Evolutionary conservation across 2,329 filamentous ascomycete genomes (phyloP).

Genomic region (Pestalotiopsis sp.): DNA sequence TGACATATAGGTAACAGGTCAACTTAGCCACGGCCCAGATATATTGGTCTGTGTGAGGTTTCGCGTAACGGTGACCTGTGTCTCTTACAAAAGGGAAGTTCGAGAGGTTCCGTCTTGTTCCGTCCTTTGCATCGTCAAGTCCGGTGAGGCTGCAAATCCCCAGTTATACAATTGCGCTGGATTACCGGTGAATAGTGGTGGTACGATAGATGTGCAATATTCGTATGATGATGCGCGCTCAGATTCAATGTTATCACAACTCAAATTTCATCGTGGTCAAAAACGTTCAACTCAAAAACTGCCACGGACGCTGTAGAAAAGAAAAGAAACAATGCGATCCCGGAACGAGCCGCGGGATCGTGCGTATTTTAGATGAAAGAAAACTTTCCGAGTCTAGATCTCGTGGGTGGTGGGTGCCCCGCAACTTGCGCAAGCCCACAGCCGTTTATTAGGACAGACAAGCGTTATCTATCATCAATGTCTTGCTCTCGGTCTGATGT

Average conservation of each 20-base stretch:
- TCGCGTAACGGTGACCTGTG: not conserved
- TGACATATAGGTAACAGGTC: not conserved
- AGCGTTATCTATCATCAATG: not conserved
- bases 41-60: not conserved
- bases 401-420: not conserved
- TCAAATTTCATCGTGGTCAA: not conserved
- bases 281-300: not conserved
- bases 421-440: not conserved
- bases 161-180: not conserved
- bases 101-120: not conserved
- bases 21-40: not conserved
- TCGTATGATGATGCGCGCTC: not conserved
- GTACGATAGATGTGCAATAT: not conserved
- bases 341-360: conserved; percentile 1
- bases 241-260: not conserved
- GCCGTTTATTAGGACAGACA: not conserved
- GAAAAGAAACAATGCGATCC: conserved; percentile 1
- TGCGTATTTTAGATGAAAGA: not conserved
- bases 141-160: too few relatives aligned
- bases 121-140: not conserved
- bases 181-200: not conserved
- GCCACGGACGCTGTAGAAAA: not conserved
- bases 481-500: not conserved
- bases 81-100: not conserved
- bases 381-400: conserved; percentile 4